Conservation (phyloP, 805 yeast genomes). For the Pichia cabralensis region DNA sequence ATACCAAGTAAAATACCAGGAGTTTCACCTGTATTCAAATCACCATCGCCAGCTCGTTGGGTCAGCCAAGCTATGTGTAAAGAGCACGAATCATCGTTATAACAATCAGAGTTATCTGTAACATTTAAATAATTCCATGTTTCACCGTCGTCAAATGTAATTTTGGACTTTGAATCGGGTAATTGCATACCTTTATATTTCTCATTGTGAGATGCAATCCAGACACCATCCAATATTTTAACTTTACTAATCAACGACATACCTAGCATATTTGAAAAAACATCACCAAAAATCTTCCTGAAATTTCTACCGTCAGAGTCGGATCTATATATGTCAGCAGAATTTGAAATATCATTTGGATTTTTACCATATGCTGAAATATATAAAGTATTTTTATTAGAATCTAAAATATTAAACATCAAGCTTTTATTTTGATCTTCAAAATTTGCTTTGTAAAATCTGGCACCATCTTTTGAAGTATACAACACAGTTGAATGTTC, state of each 20-base stretch:
- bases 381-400: conserved; percentile 31
- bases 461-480: conserved; percentile 37
- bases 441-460: conserved; percentile 32
- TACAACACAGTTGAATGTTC: conserved; percentile 31
- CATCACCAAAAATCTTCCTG: conserved; percentile 31
- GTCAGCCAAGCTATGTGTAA: conserved; percentile 29
- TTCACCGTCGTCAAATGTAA: conserved; percentile 44
- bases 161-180: conserved; percentile 22
- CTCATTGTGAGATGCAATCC: conserved; percentile 33
- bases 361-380: conserved; percentile 27
- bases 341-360: conserved; percentile 7
- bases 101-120: conserved; percentile 35
- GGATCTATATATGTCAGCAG: conserved; percentile 36
- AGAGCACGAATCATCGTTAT: conserved; percentile 38
- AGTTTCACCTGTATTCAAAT: conserved; percentile 39
- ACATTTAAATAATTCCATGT: conserved; percentile 42
- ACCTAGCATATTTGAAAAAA: conserved; percentile 29
- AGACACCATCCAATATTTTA: conserved; percentile 49
- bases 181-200: conserved; percentile 14
- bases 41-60: conserved; percentile 32
- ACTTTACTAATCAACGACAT: conserved; percentile 34
- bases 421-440: conserved; percentile 30
- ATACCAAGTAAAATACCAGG: conserved; percentile 52
- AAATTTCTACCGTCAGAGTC: conserved; percentile 52
- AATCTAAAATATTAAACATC: conserved; percentile 30